Evolutionary conservation across 306 rosid species (phyloP), one percentile per base, ranked within the genome.

Genomic region (Carpinus fangiana): DNA sequence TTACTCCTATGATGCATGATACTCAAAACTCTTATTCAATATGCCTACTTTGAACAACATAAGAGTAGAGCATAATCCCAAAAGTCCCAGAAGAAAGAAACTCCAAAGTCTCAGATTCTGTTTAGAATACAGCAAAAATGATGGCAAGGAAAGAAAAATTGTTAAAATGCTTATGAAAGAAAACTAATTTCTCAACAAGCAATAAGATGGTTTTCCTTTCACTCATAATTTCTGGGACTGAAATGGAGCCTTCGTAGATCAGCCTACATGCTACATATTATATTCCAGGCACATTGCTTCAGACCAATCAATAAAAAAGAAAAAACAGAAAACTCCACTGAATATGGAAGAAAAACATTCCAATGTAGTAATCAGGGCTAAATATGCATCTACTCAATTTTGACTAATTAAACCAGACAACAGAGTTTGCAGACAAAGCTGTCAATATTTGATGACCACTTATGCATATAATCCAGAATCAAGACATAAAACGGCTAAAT

Each of bases 171-270:
- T 64, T 3, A 34, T 64, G 16, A 64, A 7, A 34, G 70, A 47
- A 64, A 66, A 16, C 72, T 66, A 10, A 66, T 66, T 62, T 66
- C 51, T 66, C 51, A 66, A 66, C 51, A 66, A 38, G 72, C 72
- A 66, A n/a, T 66, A 38, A 66, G 51, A 66, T 41, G 16, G 10
- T 38, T 66, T 66, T 66, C 14, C n/a, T 66, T 41, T 66, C 51
- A 23, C 28, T 41, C 50, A 66, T 38, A 38, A 38, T n/a, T 41
- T 66, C 72, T 66, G 51, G 8, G 23, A 16, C 36, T 12, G 14
- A 64, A 64, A 64, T 34, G 21, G 47, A 16, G 70, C 70, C 21
- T 16, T 34, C 18, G 21, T 64, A 16, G 16, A 34, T 36, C 70
- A 31, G 21, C 16, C 72, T 66, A 18, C 72, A 66, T 8, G 26